Evolutionary conservation across 2,329 filamentous ascomycete genomes (phyloP).

Genomic region (Apiospora marii): DNA sequence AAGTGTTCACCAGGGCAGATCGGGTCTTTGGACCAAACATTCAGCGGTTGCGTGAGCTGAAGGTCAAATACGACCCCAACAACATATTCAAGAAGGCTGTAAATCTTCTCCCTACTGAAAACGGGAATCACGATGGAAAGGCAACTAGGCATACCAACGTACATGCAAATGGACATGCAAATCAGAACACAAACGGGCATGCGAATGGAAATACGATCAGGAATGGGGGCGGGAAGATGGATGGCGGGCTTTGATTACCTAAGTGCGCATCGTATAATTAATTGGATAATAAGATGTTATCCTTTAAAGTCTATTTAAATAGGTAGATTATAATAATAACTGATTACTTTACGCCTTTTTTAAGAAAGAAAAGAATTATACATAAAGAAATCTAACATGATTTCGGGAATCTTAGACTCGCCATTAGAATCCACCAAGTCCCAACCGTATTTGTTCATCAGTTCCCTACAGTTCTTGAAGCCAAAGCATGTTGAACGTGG

Average conservation of each 20-base stretch:
- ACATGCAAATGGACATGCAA: too few relatives aligned
- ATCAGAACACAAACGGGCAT: too few relatives aligned
- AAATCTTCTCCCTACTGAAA: conserved; percentile 9
- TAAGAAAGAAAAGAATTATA: too few relatives aligned
- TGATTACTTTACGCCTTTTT: background rate
- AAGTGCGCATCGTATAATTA: background rate
- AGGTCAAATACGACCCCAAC: conserved; percentile 44
- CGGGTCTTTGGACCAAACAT: conserved; percentile 44
- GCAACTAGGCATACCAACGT: background rate
- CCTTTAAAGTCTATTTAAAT: background rate
- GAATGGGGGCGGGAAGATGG: background rate
- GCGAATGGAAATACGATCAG: background rate
- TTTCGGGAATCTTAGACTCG: too few relatives aligned
- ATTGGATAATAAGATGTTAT: background rate
- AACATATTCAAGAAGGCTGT: conserved; percentile 44
- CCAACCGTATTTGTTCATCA: background rate
- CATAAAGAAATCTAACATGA: too few relatives aligned
- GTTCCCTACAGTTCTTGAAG: background rate
- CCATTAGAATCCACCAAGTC: background rate
- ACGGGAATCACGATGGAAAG: background rate
- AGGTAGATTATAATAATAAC: background rate
- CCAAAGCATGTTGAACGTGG: background rate
- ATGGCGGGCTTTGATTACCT: background rate
- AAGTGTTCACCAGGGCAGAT: conserved; percentile 30
- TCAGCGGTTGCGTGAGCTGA: conserved; percentile 41